Percentiles rank a stretch among this genome's conserved stretches.
These are phyloP conservation scores for Mycoemilia scoparia DNA, from an alignment of 192 early-diverging fungal species.

Conservation along the genomic window DNA sequence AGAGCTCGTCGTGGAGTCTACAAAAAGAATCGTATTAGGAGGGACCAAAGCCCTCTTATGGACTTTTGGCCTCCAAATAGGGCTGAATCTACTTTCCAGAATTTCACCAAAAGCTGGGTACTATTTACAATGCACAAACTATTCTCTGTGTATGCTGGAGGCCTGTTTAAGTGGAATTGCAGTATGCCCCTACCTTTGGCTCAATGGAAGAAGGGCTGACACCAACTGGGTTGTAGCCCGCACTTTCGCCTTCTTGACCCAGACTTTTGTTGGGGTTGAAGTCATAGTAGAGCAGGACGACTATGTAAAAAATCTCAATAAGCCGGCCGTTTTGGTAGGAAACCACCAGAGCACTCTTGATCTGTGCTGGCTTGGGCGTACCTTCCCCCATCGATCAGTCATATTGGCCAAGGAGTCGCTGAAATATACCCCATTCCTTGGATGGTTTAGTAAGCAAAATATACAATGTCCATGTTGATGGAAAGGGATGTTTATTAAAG, in stretches of 20 bases:
- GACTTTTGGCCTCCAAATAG: too few relatives aligned
- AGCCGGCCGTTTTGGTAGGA: constrained; percentile 51
- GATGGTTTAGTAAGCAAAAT: too few relatives aligned
- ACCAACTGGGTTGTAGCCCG: constrained; percentile 50
- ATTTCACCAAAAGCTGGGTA: constrained; percentile 12
- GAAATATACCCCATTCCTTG: constrained; percentile 58
- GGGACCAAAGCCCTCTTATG: too few relatives aligned
- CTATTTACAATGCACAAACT: constrained; percentile 10
- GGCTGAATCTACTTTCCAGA: too few relatives aligned
- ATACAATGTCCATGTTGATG: too few relatives aligned
- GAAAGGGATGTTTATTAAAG: too few relatives aligned
- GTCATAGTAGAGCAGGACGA: constrained; percentile 44
- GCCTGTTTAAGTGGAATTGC: constrained; percentile 33
- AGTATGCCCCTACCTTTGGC: constrained; percentile 32
- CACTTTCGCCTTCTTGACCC: constrained; percentile 30
- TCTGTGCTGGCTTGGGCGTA: constrained; percentile 45
- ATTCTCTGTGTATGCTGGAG: constrained; percentile 14
- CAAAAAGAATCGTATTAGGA: too few relatives aligned
- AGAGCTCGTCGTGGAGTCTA: too few relatives aligned
- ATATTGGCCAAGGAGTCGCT: constrained; percentile 58
- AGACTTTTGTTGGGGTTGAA: constrained; percentile 33
- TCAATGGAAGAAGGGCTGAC: constrained; percentile 32
- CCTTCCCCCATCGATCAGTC: constrained; percentile 49
- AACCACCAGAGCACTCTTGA: constrained; percentile 83
- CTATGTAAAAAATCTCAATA: constrained; percentile 15